These are phyloP conservation scores for Chlamydomonas sp. DNA, from an alignment of 139 green algal genomes.

Conservation along the genomic window DNA sequence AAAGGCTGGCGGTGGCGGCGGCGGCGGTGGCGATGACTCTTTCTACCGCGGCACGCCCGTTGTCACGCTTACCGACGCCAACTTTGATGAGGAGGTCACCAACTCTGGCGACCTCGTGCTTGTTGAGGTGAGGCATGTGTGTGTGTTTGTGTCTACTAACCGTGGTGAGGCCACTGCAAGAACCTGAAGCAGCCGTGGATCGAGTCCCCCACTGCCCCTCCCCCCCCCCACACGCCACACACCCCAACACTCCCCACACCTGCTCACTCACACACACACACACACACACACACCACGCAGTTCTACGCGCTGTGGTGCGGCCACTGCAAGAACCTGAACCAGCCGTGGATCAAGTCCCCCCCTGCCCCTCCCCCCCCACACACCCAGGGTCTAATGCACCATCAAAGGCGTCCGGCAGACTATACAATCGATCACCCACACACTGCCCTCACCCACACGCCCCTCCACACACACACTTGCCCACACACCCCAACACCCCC, in stretches of 20 bases:
- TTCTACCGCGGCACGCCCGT: conserved; percentile 64
- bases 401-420: no score
- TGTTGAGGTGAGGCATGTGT: conserved; percentile 51
- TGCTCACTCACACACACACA: not conserved
- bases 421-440: no score
- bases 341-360: no score
- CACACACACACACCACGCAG: conserved; percentile 1
- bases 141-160: conserved; percentile 25
- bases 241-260: no score
- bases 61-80: conserved; percentile 57
- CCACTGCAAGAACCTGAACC: no score
- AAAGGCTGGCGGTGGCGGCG: conserved; percentile 7
- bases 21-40: conserved; percentile 15
- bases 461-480: not conserved
- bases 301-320: no score
- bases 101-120: conserved; percentile 26
- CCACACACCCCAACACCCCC: not conserved
- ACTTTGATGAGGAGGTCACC: conserved; percentile 62
- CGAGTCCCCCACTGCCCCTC: no score
- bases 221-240: no score
- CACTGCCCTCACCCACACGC: not conserved
- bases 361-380: no score
- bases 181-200: conserved; percentile 71
- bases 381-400: no score
- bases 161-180: conserved; percentile 60